phyloP scores from a whole-genome alignment of 495 filamentous ascomycete genomes.

The Penicillium atrosanguineum region DNA sequence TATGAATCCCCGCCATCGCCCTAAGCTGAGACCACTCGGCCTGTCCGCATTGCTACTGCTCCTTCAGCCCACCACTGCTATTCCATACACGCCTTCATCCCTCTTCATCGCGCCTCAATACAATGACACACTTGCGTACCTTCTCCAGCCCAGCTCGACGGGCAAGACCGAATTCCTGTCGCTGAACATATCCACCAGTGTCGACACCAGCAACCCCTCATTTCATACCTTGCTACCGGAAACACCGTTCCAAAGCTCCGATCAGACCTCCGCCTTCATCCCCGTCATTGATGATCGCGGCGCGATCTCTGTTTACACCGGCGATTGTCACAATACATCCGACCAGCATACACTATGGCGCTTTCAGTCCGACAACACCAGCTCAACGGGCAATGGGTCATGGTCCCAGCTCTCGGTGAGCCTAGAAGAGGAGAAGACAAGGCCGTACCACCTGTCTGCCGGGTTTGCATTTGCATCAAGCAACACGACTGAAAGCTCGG shows the following conservation, averaged over 20 bases:
- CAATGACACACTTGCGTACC: conserved; percentile 53
- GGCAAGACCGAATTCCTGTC: conserved; percentile 52
- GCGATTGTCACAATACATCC: conserved; percentile 56
- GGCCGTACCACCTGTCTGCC: conserved; percentile 65
- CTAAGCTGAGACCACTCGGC: conserved; percentile 12
- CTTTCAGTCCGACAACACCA: conserved; percentile 43
- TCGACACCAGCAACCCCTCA: conserved; percentile 51
- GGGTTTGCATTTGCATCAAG: conserved; percentile 65
- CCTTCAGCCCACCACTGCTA: conserved; percentile 30
- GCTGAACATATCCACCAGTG: conserved; percentile 57
- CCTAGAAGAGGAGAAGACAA: conserved; percentile 24
- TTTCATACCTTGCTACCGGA: conserved; percentile 55
- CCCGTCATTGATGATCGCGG: conserved; percentile 64
- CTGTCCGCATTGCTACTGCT: conserved; percentile 21
- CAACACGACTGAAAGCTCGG: conserved; percentile 44
- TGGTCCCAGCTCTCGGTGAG: conserved; percentile 46
- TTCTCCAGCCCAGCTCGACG: conserved; percentile 53
- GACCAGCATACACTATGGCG: conserved; percentile 51
- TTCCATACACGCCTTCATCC: conserved; percentile 75
- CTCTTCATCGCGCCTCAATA: conserved; percentile 56
- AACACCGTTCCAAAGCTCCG: conserved; percentile 62
- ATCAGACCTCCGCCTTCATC: conserved; percentile 50
- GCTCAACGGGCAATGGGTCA: conserved; percentile 49
- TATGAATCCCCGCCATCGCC: conserved; percentile 23
- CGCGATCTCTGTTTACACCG: conserved; percentile 65